phyloP scores from a whole-genome alignment of 225 moss, liverwort and hornwort species.

The Physcomitrellopsis africana region DNA sequence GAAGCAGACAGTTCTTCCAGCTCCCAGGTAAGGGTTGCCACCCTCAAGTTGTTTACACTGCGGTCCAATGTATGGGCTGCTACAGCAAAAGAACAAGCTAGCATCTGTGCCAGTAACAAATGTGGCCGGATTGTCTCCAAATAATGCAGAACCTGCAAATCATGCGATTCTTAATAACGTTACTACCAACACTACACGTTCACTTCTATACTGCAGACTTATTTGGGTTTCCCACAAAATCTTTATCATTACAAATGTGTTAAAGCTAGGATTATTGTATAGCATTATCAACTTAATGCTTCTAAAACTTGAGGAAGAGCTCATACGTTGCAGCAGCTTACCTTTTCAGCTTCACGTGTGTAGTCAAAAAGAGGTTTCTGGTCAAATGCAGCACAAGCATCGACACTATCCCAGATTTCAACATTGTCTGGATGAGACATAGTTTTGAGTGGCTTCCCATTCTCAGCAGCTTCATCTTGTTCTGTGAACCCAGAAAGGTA shows the following conservation, averaged over 20 bases:
- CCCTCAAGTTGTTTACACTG: constrained; percentile 51
- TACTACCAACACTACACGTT: constrained; percentile 23
- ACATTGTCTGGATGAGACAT: constrained; percentile 69
- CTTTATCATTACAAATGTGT: neutral
- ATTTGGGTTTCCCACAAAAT: neutral
- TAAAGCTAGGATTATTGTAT: neutral
- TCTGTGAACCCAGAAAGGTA: constrained; percentile 37
- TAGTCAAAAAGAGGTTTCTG: constrained; percentile 89
- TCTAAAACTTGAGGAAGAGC: neutral
- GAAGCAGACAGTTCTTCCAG: constrained; percentile 67
- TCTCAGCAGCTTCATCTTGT: constrained; percentile 43
- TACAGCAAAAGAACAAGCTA: constrained; percentile 79
- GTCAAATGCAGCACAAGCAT: constrained; percentile 66
- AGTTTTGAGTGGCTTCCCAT: constrained; percentile 61
- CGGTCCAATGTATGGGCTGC: constrained; percentile 68
- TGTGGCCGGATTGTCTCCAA: constrained; percentile 88
- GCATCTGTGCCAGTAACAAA: constrained; percentile 78
- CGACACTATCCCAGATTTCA: constrained; percentile 78
- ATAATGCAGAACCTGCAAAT: constrained; percentile 80
- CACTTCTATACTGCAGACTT: constrained; percentile 13
- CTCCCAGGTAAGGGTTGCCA: constrained; percentile 57
- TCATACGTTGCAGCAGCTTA: neutral
- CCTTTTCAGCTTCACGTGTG: constrained; percentile 94
- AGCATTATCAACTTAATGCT: neutral
- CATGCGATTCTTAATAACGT: neutral